Evolutionary conservation across 139 green algal species (phyloP), one percentile per base, ranked within the genome.

Genomic region (Asterochloris erici): DNA sequence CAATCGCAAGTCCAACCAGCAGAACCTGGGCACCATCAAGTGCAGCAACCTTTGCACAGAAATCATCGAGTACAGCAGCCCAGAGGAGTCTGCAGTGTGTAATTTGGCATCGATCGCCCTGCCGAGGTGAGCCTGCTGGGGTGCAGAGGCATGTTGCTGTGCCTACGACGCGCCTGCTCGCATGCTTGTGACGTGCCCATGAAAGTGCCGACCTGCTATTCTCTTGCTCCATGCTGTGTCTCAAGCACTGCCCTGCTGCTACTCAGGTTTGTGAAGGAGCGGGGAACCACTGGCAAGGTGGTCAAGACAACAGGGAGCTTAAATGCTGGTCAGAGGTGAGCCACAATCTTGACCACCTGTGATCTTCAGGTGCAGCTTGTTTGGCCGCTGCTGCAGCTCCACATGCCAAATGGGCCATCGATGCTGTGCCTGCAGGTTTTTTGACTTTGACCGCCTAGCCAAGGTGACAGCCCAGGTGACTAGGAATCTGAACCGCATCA

Each of bases 21-120:
- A 97, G 88, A 97, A 97, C 84, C 90, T 97, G 83, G 97, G 97
- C 83, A 99, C 97, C 79, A 99, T 99, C 92, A 97, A 98, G 88
- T 98, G 92, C 85, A 95, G 88, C 90, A 99, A 99, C 92, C 94
- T 99, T 63, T 99, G 97, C 94, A 99, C 97, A 0, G 97, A 99
- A 89, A 99, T 99, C 83, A 86, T 99, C 38, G 95, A 99, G 91
- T 99, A 96, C 94, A 97, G 93, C 62, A 82, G 84, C 15, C 92
- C 93, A 0, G 96, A 99, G 6, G 97, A 99, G 91, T 99, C 95
- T 0, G 97, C 97, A 1, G 97, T 99, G 74, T 99, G 97, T 95
- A 99, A 99, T 89, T 93, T 99, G 79, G 97, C 97, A 0, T 98
- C 94, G 70, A 97, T 99, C 81, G 97, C 97, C 23, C 93, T 99